Conservation (phyloP, 225 moss, liverwort and hornwort species). For the Bryoerythrophyllum caledonicum region DNA sequence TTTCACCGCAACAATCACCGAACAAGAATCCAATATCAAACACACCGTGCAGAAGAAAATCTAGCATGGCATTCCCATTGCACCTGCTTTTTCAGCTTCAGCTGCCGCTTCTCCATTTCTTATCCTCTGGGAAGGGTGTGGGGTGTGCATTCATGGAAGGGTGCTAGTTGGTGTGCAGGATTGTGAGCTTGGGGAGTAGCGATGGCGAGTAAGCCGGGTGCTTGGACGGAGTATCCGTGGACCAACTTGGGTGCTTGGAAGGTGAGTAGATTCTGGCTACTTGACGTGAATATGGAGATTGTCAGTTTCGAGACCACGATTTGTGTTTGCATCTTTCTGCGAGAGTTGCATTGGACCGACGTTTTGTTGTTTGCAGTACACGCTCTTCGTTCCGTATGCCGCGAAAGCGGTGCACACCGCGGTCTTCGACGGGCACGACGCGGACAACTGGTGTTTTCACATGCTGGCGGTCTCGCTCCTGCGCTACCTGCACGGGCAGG, state of each 20-base stretch:
- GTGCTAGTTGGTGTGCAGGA: neutral
- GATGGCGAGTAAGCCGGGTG: slow-evolving; percentile 63
- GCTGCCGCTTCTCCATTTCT: no score
- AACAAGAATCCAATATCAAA: no score
- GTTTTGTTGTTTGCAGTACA: slow-evolving; percentile 62
- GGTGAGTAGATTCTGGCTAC: slow-evolving; percentile 20
- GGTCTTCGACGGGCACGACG: slow-evolving; percentile 62
- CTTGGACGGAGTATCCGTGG: slow-evolving; percentile 51
- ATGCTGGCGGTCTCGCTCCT: slow-evolving; percentile 54
- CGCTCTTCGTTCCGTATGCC: slow-evolving; percentile 64
- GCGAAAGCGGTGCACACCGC: slow-evolving; percentile 69
- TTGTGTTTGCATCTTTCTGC: no score
- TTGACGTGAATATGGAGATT: no score
- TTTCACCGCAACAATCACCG: no score
- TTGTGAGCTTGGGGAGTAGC: neutral
- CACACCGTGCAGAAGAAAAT: no score
- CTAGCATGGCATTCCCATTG: no score
- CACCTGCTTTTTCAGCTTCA: no score
- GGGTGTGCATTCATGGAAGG: neutral
- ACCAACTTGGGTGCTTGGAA: slow-evolving; percentile 49
- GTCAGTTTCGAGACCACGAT: no score
- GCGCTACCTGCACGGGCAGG: slow-evolving; percentile 59
- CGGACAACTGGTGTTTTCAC: slow-evolving; percentile 86
- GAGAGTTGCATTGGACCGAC: no score
- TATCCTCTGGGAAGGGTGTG: no score